phyloP scores from a whole-genome alignment of 1,284 basidiomycete species.

The Phellopilus nigrolimitatus region DNA sequence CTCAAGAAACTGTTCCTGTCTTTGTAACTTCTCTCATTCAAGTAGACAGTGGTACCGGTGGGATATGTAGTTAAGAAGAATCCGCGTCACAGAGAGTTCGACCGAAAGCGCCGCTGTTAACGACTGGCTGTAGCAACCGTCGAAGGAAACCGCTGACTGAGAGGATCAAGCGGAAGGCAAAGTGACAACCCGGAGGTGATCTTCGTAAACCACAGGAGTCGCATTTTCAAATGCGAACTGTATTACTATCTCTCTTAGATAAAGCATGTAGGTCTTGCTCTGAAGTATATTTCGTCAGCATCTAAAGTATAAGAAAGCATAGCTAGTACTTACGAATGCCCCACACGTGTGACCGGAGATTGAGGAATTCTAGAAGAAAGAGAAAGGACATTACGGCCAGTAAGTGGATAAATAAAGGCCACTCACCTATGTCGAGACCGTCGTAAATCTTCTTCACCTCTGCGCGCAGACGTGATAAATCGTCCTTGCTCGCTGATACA shows the following conservation, averaged over 20 bases:
- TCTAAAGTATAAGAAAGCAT: not conserved
- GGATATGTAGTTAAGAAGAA: too few species aligned
- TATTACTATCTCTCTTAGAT: constrained; percentile 59
- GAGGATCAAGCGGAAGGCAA: too few species aligned
- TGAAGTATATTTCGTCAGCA: constrained; percentile 30
- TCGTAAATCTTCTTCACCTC: constrained; percentile 87
- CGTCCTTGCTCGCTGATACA: constrained; percentile 69
- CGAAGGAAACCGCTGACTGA: not conserved
- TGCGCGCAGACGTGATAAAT: constrained; percentile 64
- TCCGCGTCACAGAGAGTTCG: too few species aligned
- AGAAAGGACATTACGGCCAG: not conserved
- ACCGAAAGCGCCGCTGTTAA: too few species aligned
- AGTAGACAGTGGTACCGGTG: too few species aligned
- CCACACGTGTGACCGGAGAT: constrained; percentile 74
- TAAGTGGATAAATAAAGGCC: constrained; percentile 6
- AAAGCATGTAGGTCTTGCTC: constrained; percentile 78
- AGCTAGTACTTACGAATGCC: constrained; percentile 64
- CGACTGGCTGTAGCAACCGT: not conserved
- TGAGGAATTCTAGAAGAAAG: constrained; percentile 58
- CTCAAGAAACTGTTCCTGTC: too few species aligned
- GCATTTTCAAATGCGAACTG: constrained; percentile 44
- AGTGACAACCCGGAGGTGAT: too few species aligned
- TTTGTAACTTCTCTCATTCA: too few species aligned
- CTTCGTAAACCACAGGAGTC: not conserved
- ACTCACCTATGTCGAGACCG: constrained; percentile 69